Evolutionary conservation across 345 rosid genomes (phyloP).

Genomic region (Garcia nutans): DNA sequence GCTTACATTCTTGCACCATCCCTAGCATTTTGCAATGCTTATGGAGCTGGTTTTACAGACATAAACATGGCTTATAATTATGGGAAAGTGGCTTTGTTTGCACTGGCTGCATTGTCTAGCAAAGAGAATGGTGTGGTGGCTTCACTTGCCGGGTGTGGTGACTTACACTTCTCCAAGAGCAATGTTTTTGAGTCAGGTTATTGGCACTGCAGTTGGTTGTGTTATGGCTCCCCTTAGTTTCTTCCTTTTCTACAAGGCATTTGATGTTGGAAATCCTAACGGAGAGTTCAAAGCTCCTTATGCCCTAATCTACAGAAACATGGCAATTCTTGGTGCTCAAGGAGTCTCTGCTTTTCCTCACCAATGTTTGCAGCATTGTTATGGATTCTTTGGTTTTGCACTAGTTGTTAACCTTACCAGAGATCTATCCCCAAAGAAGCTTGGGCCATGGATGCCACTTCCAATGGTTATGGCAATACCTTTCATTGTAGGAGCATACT

Average conservation of each 20-base stretch:
- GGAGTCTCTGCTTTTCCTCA: slow-evolving; percentile 64
- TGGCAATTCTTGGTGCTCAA: slow-evolving; percentile 60
- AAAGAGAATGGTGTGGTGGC: slow-evolving; percentile 80
- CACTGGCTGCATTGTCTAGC: slow-evolving; percentile 73
- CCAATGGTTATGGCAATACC: slow-evolving; percentile 92
- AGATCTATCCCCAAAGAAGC: slow-evolving; percentile 54
- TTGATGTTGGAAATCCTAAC: slow-evolving; percentile 82
- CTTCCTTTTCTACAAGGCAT: slow-evolving; percentile 85
- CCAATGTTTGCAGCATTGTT: slow-evolving; percentile 59
- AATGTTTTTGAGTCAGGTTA: slow-evolving; percentile 79
- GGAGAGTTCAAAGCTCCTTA: slow-evolving; percentile 91
- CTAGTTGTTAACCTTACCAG: slow-evolving; percentile 59
- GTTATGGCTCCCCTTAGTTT: slow-evolving; percentile 72
- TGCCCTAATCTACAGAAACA: slow-evolving; percentile 87
- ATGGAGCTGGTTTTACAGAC: slow-evolving; percentile 94
- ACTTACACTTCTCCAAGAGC: slow-evolving; percentile 83
- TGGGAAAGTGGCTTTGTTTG: slow-evolving; percentile 87
- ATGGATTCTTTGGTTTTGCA: slow-evolving; percentile 78
- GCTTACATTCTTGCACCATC: slow-evolving; percentile 86
- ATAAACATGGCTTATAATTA: slow-evolving; percentile 97
- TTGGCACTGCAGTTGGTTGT: slow-evolving; percentile 79
- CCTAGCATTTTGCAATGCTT: slow-evolving; percentile 88
- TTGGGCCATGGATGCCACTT: slow-evolving; percentile 82
- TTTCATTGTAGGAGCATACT: slow-evolving; percentile 83
- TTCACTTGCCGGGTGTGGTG: slow-evolving; percentile 84